A percentile compares a stretch with the other conserved stretches of the same genome.
phyloP scores from a whole-genome alignment of 306 rosid species.

The Mucuna pruriens region DNA sequence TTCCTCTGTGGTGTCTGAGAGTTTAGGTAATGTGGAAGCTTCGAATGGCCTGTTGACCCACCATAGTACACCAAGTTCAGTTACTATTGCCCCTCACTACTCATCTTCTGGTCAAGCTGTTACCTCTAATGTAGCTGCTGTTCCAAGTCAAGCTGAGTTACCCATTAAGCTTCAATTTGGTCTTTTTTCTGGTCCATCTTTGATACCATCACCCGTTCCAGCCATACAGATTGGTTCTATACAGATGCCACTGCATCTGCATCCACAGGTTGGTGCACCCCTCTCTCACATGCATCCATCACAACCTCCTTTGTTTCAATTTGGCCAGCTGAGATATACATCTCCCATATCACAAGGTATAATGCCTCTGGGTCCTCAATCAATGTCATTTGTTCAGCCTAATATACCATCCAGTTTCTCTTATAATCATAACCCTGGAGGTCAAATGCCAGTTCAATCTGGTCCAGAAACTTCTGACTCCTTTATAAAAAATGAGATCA shows the following conservation, averaged over 20 bases:
- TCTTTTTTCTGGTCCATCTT: constrained; percentile 93
- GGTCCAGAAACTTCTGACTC: constrained; percentile 59
- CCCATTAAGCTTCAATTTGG: constrained; percentile 97
- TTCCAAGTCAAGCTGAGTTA: constrained; percentile 68
- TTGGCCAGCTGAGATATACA: constrained; percentile 90
- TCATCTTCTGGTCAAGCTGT: constrained; percentile 54
- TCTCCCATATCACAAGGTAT: constrained; percentile 83
- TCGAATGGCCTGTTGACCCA: constrained; percentile 57
- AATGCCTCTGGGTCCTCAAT: constrained; percentile 77
- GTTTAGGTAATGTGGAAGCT: constrained; percentile 53
- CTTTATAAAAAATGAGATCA: constrained; percentile 49
- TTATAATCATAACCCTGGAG: constrained; percentile 61
- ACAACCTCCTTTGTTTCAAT: constrained; percentile 90
- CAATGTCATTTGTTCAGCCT: constrained; percentile 80
- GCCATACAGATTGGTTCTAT: constrained; percentile 98
- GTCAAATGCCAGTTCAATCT: constrained; percentile 60
- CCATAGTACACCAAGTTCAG: constrained; percentile 53
- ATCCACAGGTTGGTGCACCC: constrained; percentile 78
- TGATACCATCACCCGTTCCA: constrained; percentile 94
- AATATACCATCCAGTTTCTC: constrained; percentile 64
- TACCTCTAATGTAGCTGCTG: constrained; percentile 54
- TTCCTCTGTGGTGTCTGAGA: constrained; percentile 48
- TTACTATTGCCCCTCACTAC: constrained; percentile 55
- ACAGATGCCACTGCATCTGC: constrained; percentile 98
- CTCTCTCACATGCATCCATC: constrained; percentile 77